A percentile compares a stretch with the other conserved stretches of the same genome.
Conservation (phyloP, 1,284 basidiomycete genomes). For the Coniferiporia sulphurascens region DNA sequence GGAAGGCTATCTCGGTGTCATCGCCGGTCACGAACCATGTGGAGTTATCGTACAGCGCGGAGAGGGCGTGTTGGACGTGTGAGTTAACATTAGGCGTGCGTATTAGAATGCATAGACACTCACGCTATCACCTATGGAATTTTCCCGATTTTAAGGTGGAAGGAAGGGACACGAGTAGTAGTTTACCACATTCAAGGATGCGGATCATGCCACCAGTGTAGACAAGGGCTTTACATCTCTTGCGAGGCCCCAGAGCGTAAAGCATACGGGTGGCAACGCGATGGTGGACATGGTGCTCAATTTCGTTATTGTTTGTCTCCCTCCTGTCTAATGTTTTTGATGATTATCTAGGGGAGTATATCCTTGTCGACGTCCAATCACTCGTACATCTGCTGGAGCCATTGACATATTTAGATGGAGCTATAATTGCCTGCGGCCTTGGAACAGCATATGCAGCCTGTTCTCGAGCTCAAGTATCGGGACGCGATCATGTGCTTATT, state of each 20-base stretch:
- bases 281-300: constrained; percentile 18
- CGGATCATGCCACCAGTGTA: constrained; percentile 17
- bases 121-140: background rate
- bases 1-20: constrained; percentile 17
- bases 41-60: constrained; percentile 19
- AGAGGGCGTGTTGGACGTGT: constrained; percentile 17
- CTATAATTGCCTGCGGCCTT: constrained; percentile 18
- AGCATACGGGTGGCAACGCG: constrained; percentile 19
- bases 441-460: constrained; percentile 19
- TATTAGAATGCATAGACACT: background rate
- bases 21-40: constrained; percentile 19
- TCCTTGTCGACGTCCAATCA: constrained; percentile 15
- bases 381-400: constrained; percentile 15
- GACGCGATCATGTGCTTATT: constrained; percentile 16
- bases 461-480: constrained; percentile 16
- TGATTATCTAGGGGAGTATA: constrained; percentile 12
- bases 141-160: constrained; percentile 12
- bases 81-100: background rate
- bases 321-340: background rate
- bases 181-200: constrained; percentile 20
- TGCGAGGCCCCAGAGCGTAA: constrained; percentile 13
- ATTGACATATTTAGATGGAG: constrained; percentile 18
- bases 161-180: constrained; percentile 17
- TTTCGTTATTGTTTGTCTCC: background rate
- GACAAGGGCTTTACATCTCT: constrained; percentile 16